Conservation (phyloP, 2,329 filamentous ascomycete genomes). For the Sclerotinia sclerotiorum region DNA sequence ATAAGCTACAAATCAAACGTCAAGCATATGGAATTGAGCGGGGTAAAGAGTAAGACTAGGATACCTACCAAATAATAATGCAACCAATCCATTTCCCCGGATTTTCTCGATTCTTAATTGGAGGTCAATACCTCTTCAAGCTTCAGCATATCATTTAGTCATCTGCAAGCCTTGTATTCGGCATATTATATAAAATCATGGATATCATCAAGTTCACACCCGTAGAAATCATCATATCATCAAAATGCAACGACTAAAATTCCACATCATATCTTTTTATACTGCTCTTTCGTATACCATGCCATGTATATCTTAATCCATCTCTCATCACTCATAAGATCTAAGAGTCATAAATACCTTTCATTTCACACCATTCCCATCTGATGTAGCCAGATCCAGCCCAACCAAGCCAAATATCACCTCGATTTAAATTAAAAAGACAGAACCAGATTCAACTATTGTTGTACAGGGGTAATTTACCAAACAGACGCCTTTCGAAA, state of each 20-base stretch:
- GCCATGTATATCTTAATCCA: background rate
- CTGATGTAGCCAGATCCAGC: background rate
- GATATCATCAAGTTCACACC: no score
- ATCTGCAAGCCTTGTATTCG: background rate
- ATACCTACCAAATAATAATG: no score
- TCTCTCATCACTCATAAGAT: conserved; percentile 15
- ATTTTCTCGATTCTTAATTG: background rate
- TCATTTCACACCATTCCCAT: background rate
- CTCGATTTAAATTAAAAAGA: conserved; percentile 12
- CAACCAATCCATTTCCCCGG: no score
- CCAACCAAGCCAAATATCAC: conserved; percentile 1
- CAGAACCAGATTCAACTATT: conserved; percentile 20
- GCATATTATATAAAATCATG: background rate
- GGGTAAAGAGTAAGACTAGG: no score
- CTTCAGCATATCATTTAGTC: background rate
- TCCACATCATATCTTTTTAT: background rate
- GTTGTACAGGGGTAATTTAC: conserved; percentile 21
- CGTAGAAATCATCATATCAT: background rate
- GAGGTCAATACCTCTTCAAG: background rate
- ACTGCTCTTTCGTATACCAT: background rate
- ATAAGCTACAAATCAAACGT: background rate
- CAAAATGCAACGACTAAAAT: background rate
- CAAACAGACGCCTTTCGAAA: conserved; percentile 17
- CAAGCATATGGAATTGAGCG: no score
- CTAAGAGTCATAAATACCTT: conserved; percentile 6